Conservation (phyloP, 2,329 filamentous ascomycete species). For the Nigrospora sphaerica region DNA sequence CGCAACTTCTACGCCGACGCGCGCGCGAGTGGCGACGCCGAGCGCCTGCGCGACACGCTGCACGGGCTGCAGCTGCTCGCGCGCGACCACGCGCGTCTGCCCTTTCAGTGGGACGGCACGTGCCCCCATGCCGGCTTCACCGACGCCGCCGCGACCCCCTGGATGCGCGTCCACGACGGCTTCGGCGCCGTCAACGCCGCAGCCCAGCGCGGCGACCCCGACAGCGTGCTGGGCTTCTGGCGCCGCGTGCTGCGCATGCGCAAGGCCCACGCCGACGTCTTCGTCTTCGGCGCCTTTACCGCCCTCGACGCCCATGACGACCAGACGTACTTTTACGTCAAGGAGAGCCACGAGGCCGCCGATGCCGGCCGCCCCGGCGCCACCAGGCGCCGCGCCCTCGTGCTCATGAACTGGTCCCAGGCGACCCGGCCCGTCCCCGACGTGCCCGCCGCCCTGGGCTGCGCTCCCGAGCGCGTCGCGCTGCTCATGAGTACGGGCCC, state of each 20-base stretch:
- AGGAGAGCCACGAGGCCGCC: conserved; percentile 16
- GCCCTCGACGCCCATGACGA: conserved; percentile 43
- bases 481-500: conserved; percentile 19
- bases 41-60: conserved; percentile 37
- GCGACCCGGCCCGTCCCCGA: conserved; percentile 19
- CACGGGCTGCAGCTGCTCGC: conserved; percentile 48
- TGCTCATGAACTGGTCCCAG: conserved; percentile 39
- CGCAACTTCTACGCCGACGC: conserved; percentile 43
- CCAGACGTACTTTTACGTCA: conserved; percentile 50
- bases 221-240: conserved; percentile 54
- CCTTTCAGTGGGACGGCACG: conserved; percentile 56
- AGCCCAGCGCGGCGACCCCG: conserved; percentile 32
- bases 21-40: conserved; percentile 23
- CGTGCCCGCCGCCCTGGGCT: conserved; percentile 13
- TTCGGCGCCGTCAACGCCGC: conserved; percentile 50
- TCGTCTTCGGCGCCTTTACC: conserved; percentile 56
- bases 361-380: conserved; percentile 6
- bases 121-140: conserved; percentile 56
- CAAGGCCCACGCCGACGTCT: conserved; percentile 48
- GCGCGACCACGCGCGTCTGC: conserved; percentile 57
- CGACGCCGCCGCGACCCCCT: conserved; percentile 36
- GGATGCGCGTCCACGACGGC: conserved; percentile 61
- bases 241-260: conserved; percentile 43
- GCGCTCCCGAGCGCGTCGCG: conserved; percentile 6
- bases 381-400: conserved; percentile 24